Base-by-base conservation (phyloP, 257 asterid genomes). In the Lycium ferocissimum region DNA sequence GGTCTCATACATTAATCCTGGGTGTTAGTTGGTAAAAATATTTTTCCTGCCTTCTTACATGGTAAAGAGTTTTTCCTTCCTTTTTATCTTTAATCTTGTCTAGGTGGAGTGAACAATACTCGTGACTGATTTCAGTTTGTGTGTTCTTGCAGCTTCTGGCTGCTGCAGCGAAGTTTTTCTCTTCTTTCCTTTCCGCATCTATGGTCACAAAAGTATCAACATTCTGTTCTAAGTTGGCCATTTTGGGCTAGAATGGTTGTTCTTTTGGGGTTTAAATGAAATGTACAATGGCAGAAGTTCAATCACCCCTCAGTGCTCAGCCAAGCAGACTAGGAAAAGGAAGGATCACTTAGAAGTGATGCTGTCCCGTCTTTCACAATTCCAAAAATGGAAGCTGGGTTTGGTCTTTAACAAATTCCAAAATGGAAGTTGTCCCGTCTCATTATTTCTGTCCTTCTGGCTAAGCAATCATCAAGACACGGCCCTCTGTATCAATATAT, bases 91-190 rank as follows among this genome's bases (percentile, higher is more conserved):
- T 75, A 1, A 47, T 76, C 62, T 51, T 14, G 26, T 76, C 63
- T 22, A 22, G 81, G 38, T 76, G 61, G 45, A 22, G 62, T 76
- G 56, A 2, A 51, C 81, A 22, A 22, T 22, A 76, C 0, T 51
- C 14, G 1, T 22, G 81, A 76, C 45, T 22, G 47, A 53, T 76
- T 49, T 76, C 12, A 49, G 81, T 49, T 51, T 76, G 38, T 75
- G 70, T 65, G 63, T 53, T 6, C 81, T 51, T 76, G 81, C 81
- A 75, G 45, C 76, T 69, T 38, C 51, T 14, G 43, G 53, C 78
- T 37, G 26, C 81, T 51, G 3, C 11, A 1, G 1, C 51, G 81
- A 51, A 76, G 81, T 76, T 51, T 51, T 2, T 76, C 63, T 76
- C 10, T 7, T 49, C 63, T 43, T 20, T 40, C 79, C 47, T 15